Conservation (phyloP, 2,329 filamentous ascomycete genomes). For the Massarina eburnea region DNA sequence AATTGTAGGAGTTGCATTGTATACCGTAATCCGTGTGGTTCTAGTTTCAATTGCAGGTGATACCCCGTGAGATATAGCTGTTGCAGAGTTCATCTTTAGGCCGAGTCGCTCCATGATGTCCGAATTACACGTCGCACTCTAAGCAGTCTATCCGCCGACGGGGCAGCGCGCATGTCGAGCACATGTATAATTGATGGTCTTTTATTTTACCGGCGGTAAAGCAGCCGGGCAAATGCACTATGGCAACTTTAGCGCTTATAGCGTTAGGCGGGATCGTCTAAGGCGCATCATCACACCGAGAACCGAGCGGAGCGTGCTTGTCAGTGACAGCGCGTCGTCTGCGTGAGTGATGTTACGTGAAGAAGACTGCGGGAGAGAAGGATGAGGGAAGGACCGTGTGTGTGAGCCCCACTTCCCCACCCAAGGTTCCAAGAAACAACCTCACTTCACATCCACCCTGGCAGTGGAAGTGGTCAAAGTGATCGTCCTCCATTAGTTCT, state of each 20-base stretch:
- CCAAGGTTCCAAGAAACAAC: no score
- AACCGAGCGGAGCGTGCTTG: no score
- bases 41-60: not conserved
- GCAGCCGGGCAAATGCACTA: conserved; percentile 1
- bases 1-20: conserved; percentile 1
- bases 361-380: no score
- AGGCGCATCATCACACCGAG: not conserved
- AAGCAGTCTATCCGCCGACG: not conserved
- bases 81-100: conserved; percentile 4
- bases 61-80: not conserved
- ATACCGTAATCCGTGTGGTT: not conserved
- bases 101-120: not conserved
- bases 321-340: no score
- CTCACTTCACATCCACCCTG: conserved; percentile 42
- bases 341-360: no score
- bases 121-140: no score
- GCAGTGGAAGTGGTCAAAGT: conserved; percentile 72
- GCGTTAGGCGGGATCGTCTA: not conserved
- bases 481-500: conserved; percentile 61
- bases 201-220: conserved; percentile 9
- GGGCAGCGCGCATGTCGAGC: not conserved
- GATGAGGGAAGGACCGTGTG: no score
- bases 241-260: not conserved
- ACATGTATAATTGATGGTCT: conserved; percentile 9
- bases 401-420: no score